These are phyloP conservation scores for Coemansia sp. DNA, from an alignment of 192 early-diverging fungal species.

Conservation along the genomic window DNA sequence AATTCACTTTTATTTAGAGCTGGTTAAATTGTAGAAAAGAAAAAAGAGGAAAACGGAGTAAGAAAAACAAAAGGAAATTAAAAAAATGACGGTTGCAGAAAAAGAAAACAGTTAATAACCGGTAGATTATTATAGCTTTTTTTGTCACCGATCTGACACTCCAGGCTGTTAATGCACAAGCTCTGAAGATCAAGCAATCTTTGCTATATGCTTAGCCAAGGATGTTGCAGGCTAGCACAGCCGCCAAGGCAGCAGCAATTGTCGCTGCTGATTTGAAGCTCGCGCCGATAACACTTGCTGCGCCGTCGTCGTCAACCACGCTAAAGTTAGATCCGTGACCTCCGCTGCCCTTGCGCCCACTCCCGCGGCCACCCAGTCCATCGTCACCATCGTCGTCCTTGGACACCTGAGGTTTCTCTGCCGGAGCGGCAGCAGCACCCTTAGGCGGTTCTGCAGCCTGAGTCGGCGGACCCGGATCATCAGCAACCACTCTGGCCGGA, in stretches of 20 bases:
- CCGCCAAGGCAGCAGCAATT: not conserved
- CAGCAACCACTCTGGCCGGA: constrained; percentile 28
- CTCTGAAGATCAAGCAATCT: not conserved
- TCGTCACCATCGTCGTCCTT: constrained; percentile 2
- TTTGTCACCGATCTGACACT: too few relatives aligned
- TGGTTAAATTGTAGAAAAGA: too few relatives aligned
- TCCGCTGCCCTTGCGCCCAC: not conserved
- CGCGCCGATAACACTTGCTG: not conserved
- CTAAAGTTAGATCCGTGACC: constrained; percentile 23
- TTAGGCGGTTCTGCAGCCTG: constrained; percentile 10
- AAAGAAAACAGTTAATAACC: too few relatives aligned
- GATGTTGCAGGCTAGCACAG: not conserved
- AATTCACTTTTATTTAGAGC: too few relatives aligned
- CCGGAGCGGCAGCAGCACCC: constrained; percentile 11
- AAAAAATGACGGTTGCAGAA: too few relatives aligned
- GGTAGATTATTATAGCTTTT: too few relatives aligned
- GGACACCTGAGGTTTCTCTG: constrained; percentile 4
- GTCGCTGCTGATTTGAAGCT: constrained; percentile 3
- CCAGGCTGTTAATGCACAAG: too few relatives aligned
- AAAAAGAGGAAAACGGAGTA: too few relatives aligned
- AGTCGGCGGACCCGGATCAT: constrained; percentile 21
- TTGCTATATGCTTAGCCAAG: not conserved
- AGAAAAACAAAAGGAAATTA: not conserved
- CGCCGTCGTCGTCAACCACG: constrained; percentile 27
- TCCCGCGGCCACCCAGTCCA: not conserved